These are phyloP conservation scores for Favolaschia claudopus DNA, from an alignment of 768 basidiomycete genomes.

Conservation along the genomic window DNA sequence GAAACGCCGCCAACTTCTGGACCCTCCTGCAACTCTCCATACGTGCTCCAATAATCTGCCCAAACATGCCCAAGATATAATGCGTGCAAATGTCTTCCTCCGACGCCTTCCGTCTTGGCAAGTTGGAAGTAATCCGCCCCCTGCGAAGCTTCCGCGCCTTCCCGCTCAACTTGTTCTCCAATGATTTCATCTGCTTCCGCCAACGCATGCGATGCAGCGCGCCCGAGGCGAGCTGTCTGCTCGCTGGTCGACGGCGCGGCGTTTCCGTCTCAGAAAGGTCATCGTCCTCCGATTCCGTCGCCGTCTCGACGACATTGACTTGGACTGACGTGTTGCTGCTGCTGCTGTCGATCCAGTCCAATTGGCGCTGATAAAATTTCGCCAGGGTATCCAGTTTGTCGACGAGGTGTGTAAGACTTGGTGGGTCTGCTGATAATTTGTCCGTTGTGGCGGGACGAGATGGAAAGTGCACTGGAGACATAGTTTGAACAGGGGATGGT, in stretches of 20 bases:
- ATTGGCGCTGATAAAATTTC: slow-evolving; percentile 20
- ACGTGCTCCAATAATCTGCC: slow-evolving; percentile 74
- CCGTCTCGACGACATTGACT: slow-evolving; percentile 1
- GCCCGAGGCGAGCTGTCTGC: not conserved
- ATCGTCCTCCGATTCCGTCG: slow-evolving; percentile 20
- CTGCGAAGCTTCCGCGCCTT: slow-evolving; percentile 2
- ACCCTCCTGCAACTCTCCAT: slow-evolving; percentile 80
- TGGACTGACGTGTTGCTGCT: slow-evolving; percentile 1
- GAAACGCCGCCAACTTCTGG: slow-evolving; percentile 60
- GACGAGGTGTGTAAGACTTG: slow-evolving; percentile 13
- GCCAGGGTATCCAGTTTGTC: slow-evolving; percentile 22
- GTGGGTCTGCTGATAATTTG: not conserved
- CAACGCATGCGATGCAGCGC: slow-evolving; percentile 14
- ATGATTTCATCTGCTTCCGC: slow-evolving; percentile 23
- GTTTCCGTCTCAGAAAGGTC: slow-evolving; percentile 11
- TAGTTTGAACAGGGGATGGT: no score
- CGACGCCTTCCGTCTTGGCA: not conserved
- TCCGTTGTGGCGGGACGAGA: no score
- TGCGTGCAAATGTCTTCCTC: slow-evolving; percentile 45
- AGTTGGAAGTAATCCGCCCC: not conserved
- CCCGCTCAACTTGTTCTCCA: slow-evolving; percentile 23
- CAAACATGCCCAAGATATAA: slow-evolving; percentile 66
- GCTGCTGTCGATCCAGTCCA: slow-evolving; percentile 22
- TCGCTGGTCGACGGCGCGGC: not conserved
- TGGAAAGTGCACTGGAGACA: no score